Base-by-base conservation (phyloP, 2,329 filamentous ascomycete species). In the Penicillium sp. region DNA sequence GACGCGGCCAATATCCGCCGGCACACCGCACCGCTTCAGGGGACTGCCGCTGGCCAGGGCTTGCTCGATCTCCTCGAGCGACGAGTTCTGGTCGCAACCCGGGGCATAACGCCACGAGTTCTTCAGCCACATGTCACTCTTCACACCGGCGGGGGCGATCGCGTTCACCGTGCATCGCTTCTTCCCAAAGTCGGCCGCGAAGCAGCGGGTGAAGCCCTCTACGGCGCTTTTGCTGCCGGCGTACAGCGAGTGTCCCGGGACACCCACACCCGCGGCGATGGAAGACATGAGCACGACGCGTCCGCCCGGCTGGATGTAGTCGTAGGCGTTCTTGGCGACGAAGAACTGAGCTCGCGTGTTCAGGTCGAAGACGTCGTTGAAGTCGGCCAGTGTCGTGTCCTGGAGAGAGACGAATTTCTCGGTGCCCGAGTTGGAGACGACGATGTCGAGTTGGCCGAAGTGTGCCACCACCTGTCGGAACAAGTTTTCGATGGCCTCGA, bases 151-250 rank as follows among this genome's bases (percentile, higher is more conserved):
- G 3, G 63, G 63, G 1, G 63, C 63, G 35, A 65, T 61, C 5
- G 62, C 61, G 40, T 64, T 64, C 10, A 64, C 62, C 0, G 64
- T 68, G 57, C 60, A 63, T 24, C 54, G 50, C 55, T 84, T 80
- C 74, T 86, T 81, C 48, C 86, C 83, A 59, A 81, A 84, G 75
- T 88, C 85, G 67, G 80, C 85, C 5, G 88, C 85, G 73, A 90
- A 87, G 62, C 81, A 84, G 69, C 88, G 86, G 60, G 88, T 86
- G 71, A 90, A 89, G 10, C 86, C 86, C 72, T 90, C 88, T 54
- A 90, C 85, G 33, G 88, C 84, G 62, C 86, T 88, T 78, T 91
- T 91, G 70, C 79, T 84, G 13, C 83, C 87, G 20, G 87, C 87
- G 78, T 91, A 91, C 43, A 91, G 79, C 13, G 85, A 79, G 69